Evolutionary conservation across 2,329 filamentous ascomycete species (phyloP).

Genomic region (Fusarium mexicanum): DNA sequence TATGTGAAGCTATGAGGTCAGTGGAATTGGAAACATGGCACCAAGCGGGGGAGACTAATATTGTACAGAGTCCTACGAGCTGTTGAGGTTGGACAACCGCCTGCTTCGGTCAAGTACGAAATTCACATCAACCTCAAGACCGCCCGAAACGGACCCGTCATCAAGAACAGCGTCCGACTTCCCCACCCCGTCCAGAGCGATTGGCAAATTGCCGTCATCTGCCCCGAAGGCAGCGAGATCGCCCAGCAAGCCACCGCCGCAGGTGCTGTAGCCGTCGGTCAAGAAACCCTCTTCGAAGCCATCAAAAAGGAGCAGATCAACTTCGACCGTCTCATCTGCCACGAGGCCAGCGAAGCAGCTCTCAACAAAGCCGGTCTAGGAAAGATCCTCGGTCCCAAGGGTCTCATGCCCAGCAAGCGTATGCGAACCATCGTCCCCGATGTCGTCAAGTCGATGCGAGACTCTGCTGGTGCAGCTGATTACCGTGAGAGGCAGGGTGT

Average conservation of each 20-base stretch:
- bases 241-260: slow-evolving; percentile 78
- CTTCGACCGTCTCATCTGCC: slow-evolving; percentile 91
- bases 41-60: slow-evolving; percentile 3
- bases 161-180: slow-evolving; percentile 87
- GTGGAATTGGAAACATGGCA: slow-evolving; percentile 29
- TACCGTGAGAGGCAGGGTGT: slow-evolving; percentile 89
- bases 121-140: slow-evolving; percentile 84
- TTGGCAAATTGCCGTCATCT: slow-evolving; percentile 89
- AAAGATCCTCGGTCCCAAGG: slow-evolving; percentile 84
- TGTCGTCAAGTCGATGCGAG: slow-evolving; percentile 76
- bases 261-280: slow-evolving; percentile 85
- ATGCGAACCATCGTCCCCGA: slow-evolving; percentile 88
- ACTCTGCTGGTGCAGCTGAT: slow-evolving; percentile 83
- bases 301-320: slow-evolving; percentile 79
- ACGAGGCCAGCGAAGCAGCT: slow-evolving; percentile 78
- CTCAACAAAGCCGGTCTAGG: slow-evolving; percentile 85
- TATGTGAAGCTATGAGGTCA: slow-evolving; percentile 93
- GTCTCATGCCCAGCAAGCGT: slow-evolving; percentile 92
- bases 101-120: slow-evolving; percentile 85
- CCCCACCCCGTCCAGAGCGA: slow-evolving; percentile 92
- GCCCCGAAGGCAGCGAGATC: slow-evolving; percentile 79
- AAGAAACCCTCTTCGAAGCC: slow-evolving; percentile 84
- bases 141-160: slow-evolving; percentile 83
- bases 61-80: slow-evolving; percentile 82
- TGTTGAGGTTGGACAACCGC: slow-evolving; percentile 85